These are phyloP conservation scores for Saccharomycopsis sp. DNA, from an alignment of 805 yeast species.

Conservation along the genomic window DNA sequence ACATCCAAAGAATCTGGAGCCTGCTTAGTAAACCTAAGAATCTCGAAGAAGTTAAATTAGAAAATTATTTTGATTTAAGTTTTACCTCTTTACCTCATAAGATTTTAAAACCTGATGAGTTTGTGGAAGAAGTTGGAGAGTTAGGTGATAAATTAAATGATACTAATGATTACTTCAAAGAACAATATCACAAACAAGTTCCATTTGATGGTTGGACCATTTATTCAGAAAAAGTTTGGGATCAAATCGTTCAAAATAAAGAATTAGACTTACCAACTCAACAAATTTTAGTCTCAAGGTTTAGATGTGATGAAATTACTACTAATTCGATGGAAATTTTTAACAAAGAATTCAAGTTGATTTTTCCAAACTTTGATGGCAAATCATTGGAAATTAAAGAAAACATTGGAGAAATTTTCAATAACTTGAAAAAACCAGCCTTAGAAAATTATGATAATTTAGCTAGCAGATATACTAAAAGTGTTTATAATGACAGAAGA, in stretches of 20 bases:
- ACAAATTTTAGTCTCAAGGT: slow-evolving; percentile 87
- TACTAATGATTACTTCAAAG: slow-evolving; percentile 39
- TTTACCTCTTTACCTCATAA: slow-evolving; percentile 83
- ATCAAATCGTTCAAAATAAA: slow-evolving; percentile 83
- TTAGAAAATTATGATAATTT: slow-evolving; percentile 48
- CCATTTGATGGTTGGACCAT: slow-evolving; percentile 96
- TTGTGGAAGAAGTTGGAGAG: slow-evolving; percentile 44
- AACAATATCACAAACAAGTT: slow-evolving; percentile 68
- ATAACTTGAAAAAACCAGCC: slow-evolving; percentile 34
- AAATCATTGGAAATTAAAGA: slow-evolving; percentile 17
- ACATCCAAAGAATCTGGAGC: slow-evolving; percentile 71
- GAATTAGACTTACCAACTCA: slow-evolving; percentile 96
- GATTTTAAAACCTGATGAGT: slow-evolving; percentile 65
- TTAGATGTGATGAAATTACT: slow-evolving; percentile 86
- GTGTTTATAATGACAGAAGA: slow-evolving; percentile 61
- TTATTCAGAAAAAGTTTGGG: slow-evolving; percentile 88
- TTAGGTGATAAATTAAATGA: slow-evolving; percentile 52
- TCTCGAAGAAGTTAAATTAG: slow-evolving; percentile 41
- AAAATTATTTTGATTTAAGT: slow-evolving; percentile 76
- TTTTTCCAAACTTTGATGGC: slow-evolving; percentile 23
- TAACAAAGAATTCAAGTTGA: slow-evolving; percentile 25
- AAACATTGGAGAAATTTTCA: slow-evolving; percentile 33
- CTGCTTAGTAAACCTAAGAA: slow-evolving; percentile 63
- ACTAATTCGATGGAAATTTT: slow-evolving; percentile 39
- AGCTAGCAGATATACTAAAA: slow-evolving; percentile 65